Percentiles rank a stretch among this genome's conserved stretches.
Evolutionary conservation across 352 stramenopile species (phyloP).

Genomic region (Phytopythium oedochilum): DNA sequence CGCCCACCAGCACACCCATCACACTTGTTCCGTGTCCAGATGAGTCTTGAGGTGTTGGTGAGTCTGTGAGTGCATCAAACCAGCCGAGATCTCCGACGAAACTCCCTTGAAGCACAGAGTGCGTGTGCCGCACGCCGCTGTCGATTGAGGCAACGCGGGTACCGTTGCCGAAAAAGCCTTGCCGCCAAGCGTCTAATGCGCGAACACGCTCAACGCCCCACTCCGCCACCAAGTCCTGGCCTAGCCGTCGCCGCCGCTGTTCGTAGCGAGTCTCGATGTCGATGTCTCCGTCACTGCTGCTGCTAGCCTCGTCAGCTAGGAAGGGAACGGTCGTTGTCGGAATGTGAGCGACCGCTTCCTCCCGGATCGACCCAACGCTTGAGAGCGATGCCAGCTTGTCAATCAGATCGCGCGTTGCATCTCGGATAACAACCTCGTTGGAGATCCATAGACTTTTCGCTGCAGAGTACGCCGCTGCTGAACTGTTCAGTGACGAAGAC

Average conservation of each 20-base stretch:
- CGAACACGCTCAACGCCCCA: conserved; percentile 41
- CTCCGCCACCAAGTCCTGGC: conserved; percentile 15
- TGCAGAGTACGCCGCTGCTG: not conserved
- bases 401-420: conserved; percentile 27
- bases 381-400: conserved; percentile 23
- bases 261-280: not conserved
- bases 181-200: conserved; percentile 30
- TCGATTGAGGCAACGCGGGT: conserved; percentile 45
- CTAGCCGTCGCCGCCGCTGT: conserved; percentile 5
- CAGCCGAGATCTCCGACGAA: conserved; percentile 39
- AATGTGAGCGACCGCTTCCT: conserved; percentile 16
- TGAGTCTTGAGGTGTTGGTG: conserved; percentile 23
- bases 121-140: conserved; percentile 31
- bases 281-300: not conserved
- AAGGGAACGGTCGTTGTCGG: conserved; percentile 4
- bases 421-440: conserved; percentile 35
- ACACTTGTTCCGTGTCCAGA: conserved; percentile 31
- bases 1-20: conserved; percentile 27
- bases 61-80: conserved; percentile 36
- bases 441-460: conserved; percentile 45
- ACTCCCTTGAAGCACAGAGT: conserved; percentile 25
- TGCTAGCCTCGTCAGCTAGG: not conserved
- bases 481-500: not conserved
- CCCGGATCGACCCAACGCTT: conserved; percentile 21
- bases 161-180: conserved; percentile 24